Conservation (phyloP, 2,329 filamentous ascomycete genomes). For the Exophiala phaeomuriformis region DNA sequence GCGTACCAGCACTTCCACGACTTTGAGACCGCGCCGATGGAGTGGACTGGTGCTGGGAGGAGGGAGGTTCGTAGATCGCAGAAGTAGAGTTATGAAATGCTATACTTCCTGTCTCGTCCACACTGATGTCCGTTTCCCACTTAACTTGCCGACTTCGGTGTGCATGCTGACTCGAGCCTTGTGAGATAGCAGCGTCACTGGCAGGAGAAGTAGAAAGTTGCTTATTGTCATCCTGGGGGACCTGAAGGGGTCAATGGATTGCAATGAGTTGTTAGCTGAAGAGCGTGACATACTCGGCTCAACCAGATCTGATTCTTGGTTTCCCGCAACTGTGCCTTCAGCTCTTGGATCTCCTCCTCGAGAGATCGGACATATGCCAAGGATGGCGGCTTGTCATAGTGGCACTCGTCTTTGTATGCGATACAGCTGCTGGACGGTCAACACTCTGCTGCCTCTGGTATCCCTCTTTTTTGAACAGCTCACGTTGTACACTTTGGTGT, state of each 20-base stretch:
- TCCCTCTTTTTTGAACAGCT: not conserved
- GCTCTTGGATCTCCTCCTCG: conserved; percentile 25
- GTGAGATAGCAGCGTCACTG: conserved; percentile 20
- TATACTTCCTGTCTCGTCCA: conserved; percentile 24
- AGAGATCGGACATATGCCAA: conserved; percentile 26
- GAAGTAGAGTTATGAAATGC: conserved; percentile 27
- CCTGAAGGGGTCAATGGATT: conserved; percentile 3
- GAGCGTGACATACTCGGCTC: conserved; percentile 9
- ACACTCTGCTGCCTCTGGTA: not conserved
- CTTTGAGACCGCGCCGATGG: conserved; percentile 1
- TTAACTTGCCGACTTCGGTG: conserved; percentile 18
- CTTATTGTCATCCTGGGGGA: conserved; percentile 24
- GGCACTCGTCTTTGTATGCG: conserved; percentile 27
- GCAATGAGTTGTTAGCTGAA: not conserved
- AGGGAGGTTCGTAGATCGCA: conserved; percentile 24
- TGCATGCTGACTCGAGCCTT: conserved; percentile 12
- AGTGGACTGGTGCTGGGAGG: conserved; percentile 10
- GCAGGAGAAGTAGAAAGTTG: conserved; percentile 19
- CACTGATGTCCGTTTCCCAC: conserved; percentile 25
- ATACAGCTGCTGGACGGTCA: conserved; percentile 18
- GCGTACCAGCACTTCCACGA: not conserved
- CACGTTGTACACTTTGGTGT: conserved; percentile 26
- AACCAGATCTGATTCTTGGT: conserved; percentile 24
- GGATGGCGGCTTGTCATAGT: conserved; percentile 27
- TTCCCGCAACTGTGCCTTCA: conserved; percentile 24